Percentiles rank a stretch among this genome's conserved stretches.
Conservation (phyloP, 2,329 filamentous ascomycete genomes). For the Aspergillus pseudoglaucus region DNA sequence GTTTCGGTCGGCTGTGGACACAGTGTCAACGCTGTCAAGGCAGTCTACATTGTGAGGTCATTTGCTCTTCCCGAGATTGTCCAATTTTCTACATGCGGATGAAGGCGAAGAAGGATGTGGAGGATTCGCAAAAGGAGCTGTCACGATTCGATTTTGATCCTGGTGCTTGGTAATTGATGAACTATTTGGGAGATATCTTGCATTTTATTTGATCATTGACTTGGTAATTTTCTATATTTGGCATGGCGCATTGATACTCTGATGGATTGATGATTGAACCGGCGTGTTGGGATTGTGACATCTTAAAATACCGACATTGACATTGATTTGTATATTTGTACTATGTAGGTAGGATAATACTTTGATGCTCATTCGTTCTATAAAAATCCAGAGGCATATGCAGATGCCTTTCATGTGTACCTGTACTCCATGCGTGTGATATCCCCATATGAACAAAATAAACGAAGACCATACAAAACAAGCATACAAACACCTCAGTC, state of each 20-base stretch:
- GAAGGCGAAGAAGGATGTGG: conserved; percentile 99
- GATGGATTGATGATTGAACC: neutral
- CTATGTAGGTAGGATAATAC: neutral
- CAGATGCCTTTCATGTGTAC: neutral
- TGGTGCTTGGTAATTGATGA: conserved; percentile 54
- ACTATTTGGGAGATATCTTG: neutral
- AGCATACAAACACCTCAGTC: no score
- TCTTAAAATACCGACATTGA: neutral
- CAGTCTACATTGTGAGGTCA: conserved; percentile 96
- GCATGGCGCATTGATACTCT: neutral
- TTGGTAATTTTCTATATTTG: neutral
- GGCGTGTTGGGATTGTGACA: neutral
- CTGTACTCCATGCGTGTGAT: neutral
- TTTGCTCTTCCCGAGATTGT: conserved; percentile 92
- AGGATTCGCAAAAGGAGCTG: conserved; percentile 88
- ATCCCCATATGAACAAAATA: no score
- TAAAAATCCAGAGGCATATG: neutral
- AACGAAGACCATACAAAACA: no score
- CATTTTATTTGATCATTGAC: neutral
- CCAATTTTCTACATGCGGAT: conserved; percentile 99
- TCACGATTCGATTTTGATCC: conserved; percentile 81
- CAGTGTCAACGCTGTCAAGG: conserved; percentile 97
- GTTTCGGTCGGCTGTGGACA: conserved; percentile 91
- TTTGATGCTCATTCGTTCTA: no score
- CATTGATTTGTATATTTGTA: neutral